Evolutionary conservation across 441 rosid genomes (phyloP).

Genomic region (Theobroma grandiflorum): DNA sequence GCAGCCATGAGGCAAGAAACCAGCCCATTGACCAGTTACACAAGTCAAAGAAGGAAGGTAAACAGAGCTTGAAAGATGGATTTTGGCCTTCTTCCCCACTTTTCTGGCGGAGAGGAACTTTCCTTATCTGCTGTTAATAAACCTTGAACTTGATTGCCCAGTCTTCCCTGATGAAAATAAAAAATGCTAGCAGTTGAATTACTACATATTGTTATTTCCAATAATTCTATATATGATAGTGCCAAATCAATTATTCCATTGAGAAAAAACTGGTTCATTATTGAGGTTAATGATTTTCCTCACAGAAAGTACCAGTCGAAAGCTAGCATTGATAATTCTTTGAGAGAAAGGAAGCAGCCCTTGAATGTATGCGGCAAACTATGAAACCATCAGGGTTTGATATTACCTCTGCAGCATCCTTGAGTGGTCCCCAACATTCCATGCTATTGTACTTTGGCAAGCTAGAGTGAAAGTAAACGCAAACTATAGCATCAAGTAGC

Average conservation of each 20-base stretch:
- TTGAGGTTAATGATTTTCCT: neutral
- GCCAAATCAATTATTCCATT: neutral
- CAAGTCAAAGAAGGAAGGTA: conserved; percentile 72
- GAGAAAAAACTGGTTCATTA: neutral
- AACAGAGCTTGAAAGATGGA: conserved; percentile 78
- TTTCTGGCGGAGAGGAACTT: conserved; percentile 42
- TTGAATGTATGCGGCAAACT: neutral
- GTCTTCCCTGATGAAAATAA: conserved; percentile 51
- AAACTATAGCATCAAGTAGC: conserved; percentile 67
- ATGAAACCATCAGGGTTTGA: neutral
- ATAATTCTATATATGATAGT: neutral
- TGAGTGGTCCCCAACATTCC: conserved; percentile 86
- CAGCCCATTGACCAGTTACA: neutral
- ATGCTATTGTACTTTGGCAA: conserved; percentile 66
- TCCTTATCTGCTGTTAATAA: conserved; percentile 44
- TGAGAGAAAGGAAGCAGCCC: too few species aligned
- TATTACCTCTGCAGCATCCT: conserved; percentile 76
- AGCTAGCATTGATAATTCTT: neutral
- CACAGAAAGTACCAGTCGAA: neutral
- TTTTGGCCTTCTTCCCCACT: conserved; percentile 49
- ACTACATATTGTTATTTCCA: neutral
- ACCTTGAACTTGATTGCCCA: conserved; percentile 50
- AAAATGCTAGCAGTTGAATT: neutral
- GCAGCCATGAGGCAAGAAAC: conserved; percentile 22
- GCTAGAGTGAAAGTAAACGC: conserved; percentile 87